These are phyloP conservation scores for Starmerella tilneyi DNA, from an alignment of 805 yeast genomes.

Conservation along the genomic window DNA sequence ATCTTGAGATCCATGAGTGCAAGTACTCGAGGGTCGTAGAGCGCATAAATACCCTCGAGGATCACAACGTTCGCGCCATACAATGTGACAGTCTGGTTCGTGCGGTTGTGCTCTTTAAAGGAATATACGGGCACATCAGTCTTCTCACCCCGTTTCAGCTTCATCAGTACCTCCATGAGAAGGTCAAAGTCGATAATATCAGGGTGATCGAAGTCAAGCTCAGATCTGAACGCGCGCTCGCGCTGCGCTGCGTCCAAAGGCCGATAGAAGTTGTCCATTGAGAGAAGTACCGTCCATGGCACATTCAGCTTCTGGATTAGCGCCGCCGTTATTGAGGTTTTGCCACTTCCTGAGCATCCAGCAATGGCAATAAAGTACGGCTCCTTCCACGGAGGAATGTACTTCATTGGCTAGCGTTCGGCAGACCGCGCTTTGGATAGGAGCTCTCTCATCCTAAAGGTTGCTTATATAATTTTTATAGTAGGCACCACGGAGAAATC, in stretches of 20 bases:
- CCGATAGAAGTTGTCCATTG: conserved; percentile 83
- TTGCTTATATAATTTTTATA: neutral
- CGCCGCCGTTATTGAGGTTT: conserved; percentile 79
- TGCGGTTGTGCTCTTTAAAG: conserved; percentile 49
- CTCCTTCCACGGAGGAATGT: conserved; percentile 79
- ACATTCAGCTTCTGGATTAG: conserved; percentile 55
- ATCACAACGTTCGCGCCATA: conserved; percentile 93
- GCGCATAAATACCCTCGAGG: conserved; percentile 81
- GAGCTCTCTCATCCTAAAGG: neutral
- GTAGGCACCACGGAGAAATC: neutral
- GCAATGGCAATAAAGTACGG: conserved; percentile 76
- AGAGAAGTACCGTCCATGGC: conserved; percentile 87
- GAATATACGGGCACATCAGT: conserved; percentile 63
- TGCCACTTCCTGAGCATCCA: conserved; percentile 83
- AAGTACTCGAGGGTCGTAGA: conserved; percentile 58
- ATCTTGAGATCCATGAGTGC: conserved; percentile 76
- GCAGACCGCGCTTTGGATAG: too few species aligned
- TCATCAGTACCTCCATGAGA: conserved; percentile 49
- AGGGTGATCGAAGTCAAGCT: conserved; percentile 82
- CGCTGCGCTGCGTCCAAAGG: conserved; percentile 58
- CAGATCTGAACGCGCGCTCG: conserved; percentile 50
- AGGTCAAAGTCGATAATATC: conserved; percentile 72
- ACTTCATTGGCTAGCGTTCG: conserved; percentile 25
- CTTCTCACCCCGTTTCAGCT: conserved; percentile 58
- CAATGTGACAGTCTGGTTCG: conserved; percentile 58